A percentile compares a stretch with the other conserved stretches of the same genome.
phyloP scores from a whole-genome alignment of 2,329 filamentous ascomycete species.

The Stemphylium beticola region DNA sequence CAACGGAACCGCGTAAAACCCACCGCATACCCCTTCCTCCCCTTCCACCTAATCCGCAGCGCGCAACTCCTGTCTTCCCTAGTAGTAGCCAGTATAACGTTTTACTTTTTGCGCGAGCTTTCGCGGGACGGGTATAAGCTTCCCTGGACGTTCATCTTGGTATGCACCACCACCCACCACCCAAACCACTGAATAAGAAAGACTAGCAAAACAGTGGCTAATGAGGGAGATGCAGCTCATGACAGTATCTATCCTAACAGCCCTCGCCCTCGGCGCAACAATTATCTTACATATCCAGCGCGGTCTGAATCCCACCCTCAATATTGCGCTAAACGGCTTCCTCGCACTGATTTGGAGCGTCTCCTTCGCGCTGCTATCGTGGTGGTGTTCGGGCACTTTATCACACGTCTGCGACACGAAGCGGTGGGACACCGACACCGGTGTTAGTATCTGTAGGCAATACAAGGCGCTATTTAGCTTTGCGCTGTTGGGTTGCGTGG shows the following conservation, averaged over 20 bases:
- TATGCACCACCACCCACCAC: slow-evolving; percentile 41
- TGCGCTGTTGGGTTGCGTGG: slow-evolving; percentile 55
- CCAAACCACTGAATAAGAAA: not conserved
- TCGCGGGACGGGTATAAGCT: slow-evolving; percentile 58
- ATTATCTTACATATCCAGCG: slow-evolving; percentile 59
- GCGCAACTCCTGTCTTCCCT: slow-evolving; percentile 53
- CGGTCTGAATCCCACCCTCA: slow-evolving; percentile 60
- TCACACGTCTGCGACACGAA: slow-evolving; percentile 56
- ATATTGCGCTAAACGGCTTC: slow-evolving; percentile 58
- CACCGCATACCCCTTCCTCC: slow-evolving; percentile 51
- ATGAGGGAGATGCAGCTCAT: slow-evolving; percentile 55
- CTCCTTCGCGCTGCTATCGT: slow-evolving; percentile 59
- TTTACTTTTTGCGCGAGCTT: slow-evolving; percentile 63
- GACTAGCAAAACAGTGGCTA: not conserved
- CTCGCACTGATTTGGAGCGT: slow-evolving; percentile 60
- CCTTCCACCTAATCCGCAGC: slow-evolving; percentile 52
- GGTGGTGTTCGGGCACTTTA: slow-evolving; percentile 62
- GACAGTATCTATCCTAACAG: slow-evolving; percentile 58
- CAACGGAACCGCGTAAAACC: slow-evolving; percentile 42
- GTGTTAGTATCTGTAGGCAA: slow-evolving; percentile 62
- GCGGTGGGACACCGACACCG: slow-evolving; percentile 62
- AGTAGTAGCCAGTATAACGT: slow-evolving; percentile 61
- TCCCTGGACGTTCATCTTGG: slow-evolving; percentile 66
- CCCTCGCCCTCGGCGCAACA: slow-evolving; percentile 56
- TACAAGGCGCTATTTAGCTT: slow-evolving; percentile 69